These are phyloP conservation scores for Pisolithus orientalis DNA, from an alignment of 768 basidiomycete species.

Conservation along the genomic window DNA sequence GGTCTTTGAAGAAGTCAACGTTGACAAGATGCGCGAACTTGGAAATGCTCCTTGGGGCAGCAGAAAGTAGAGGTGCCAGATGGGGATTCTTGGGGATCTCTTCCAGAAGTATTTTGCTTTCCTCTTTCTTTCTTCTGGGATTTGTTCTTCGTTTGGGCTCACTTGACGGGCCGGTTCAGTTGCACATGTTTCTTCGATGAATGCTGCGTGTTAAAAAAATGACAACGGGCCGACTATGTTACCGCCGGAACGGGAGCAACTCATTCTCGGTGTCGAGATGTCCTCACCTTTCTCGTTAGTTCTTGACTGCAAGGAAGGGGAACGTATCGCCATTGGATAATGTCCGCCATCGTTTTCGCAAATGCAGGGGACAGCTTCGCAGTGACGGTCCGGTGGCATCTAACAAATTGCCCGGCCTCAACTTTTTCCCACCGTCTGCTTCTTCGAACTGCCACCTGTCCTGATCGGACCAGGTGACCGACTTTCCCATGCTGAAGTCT, in stretches of 20 bases:
- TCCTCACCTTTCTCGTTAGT: too few relatives aligned
- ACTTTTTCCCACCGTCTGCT: too few relatives aligned
- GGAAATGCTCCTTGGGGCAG: slow-evolving; percentile 87
- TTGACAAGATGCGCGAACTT: slow-evolving; percentile 96
- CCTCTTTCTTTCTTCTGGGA: slow-evolving; percentile 35
- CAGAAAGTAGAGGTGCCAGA: slow-evolving; percentile 35
- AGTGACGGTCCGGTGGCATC: too few relatives aligned
- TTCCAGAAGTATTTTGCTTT: slow-evolving; percentile 45
- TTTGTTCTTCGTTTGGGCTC: slow-evolving; percentile 11
- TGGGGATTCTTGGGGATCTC: slow-evolving; percentile 80
- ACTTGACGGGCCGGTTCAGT: slow-evolving; percentile 17
- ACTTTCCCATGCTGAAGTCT: too few relatives aligned
- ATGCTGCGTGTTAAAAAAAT: slow-evolving; percentile 19
- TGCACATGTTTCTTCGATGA: slow-evolving; percentile 53
- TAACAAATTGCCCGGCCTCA: too few relatives aligned
- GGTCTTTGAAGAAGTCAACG: slow-evolving; percentile 76
- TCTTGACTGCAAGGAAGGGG: too few relatives aligned
- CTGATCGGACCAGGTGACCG: too few relatives aligned
- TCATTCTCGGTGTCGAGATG: slow-evolving; percentile 16
- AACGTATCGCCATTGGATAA: too few relatives aligned
- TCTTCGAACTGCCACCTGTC: too few relatives aligned
- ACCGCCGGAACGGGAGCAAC: slow-evolving; percentile 27
- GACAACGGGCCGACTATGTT: background rate
- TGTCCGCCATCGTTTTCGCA: too few relatives aligned
- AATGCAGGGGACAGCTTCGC: too few relatives aligned